Evolutionary conservation across 2,329 filamentous ascomycete genomes (phyloP).

Genomic region (Hymenoscyphus linearis): DNA sequence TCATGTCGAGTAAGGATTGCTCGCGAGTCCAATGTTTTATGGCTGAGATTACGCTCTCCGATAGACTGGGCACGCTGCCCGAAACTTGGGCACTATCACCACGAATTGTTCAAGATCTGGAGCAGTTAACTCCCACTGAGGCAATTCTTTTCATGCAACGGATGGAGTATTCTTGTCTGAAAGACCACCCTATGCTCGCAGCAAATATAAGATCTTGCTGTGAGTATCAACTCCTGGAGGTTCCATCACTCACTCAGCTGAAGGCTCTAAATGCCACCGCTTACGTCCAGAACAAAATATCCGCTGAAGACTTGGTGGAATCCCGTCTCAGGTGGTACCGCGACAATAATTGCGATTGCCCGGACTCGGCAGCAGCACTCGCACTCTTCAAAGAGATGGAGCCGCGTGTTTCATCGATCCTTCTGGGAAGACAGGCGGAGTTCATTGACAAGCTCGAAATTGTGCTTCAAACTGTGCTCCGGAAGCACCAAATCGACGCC

Average conservation of each 20-base stretch:
- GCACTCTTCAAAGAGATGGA: slow-evolving; percentile 36
- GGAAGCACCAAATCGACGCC: slow-evolving; percentile 34
- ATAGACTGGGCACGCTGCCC: slow-evolving; percentile 27
- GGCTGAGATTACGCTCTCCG: slow-evolving; percentile 35
- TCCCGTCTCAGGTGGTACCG: slow-evolving; percentile 38
- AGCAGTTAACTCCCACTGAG: slow-evolving; percentile 37
- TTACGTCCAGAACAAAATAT: slow-evolving; percentile 36
- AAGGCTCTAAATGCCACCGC: slow-evolving; percentile 35
- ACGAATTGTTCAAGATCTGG: slow-evolving; percentile 39
- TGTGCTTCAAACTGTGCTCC: slow-evolving; percentile 8
- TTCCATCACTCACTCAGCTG: slow-evolving; percentile 36
- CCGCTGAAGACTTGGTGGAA: slow-evolving; percentile 32
- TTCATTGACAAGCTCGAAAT: slow-evolving; percentile 11
- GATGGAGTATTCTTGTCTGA: slow-evolving; percentile 4
- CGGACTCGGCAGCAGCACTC: slow-evolving; percentile 31
- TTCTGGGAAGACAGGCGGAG: slow-evolving; percentile 17
- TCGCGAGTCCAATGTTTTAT: slow-evolving; percentile 37
- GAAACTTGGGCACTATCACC: slow-evolving; percentile 29
- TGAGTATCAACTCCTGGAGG: slow-evolving; percentile 33
- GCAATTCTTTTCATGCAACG: slow-evolving; percentile 36
- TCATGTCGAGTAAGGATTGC: slow-evolving; percentile 37
- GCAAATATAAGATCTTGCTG: slow-evolving; percentile 4
- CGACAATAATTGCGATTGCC: slow-evolving; percentile 33
- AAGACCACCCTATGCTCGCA: slow-evolving; percentile 26
- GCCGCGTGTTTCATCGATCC: not conserved